Conservation (phyloP, 169 alveolate species). For the Neospora caninum region DNA sequence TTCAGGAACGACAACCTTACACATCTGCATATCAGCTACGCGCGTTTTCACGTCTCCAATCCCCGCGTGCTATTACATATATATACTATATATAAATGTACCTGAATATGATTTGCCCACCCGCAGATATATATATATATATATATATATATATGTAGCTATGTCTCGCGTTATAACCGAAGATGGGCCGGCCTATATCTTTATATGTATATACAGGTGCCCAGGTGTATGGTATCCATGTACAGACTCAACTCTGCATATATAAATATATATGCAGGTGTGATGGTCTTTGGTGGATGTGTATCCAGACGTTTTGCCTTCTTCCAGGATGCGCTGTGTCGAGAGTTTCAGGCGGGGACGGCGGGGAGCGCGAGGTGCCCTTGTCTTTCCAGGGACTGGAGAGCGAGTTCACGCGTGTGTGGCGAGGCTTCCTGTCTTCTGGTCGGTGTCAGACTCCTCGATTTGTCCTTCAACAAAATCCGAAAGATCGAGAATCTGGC, state of each 20-base stretch:
- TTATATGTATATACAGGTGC: too few relatives aligned
- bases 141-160: not conserved
- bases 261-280: too few relatives aligned
- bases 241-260: too few relatives aligned
- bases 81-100: not conserved
- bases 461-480: slow-evolving; percentile 74
- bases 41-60: not conserved
- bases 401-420: too few relatives aligned
- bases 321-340: too few relatives aligned
- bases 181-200: not conserved
- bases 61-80: not conserved
- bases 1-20: not conserved
- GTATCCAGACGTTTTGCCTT: too few relatives aligned
- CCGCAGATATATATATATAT: not conserved
- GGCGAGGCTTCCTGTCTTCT: too few relatives aligned
- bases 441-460: slow-evolving; percentile 61
- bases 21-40: not conserved
- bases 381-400: too few relatives aligned
- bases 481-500: slow-evolving; percentile 71
- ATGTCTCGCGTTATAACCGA: not conserved
- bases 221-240: too few relatives aligned
- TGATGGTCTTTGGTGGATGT: too few relatives aligned
- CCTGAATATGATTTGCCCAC: not conserved
- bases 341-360: too few relatives aligned
- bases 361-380: too few relatives aligned